Evolutionary conservation across 805 yeast species (phyloP).

Genomic region (Wickerhamomyces sydowiorum): DNA sequence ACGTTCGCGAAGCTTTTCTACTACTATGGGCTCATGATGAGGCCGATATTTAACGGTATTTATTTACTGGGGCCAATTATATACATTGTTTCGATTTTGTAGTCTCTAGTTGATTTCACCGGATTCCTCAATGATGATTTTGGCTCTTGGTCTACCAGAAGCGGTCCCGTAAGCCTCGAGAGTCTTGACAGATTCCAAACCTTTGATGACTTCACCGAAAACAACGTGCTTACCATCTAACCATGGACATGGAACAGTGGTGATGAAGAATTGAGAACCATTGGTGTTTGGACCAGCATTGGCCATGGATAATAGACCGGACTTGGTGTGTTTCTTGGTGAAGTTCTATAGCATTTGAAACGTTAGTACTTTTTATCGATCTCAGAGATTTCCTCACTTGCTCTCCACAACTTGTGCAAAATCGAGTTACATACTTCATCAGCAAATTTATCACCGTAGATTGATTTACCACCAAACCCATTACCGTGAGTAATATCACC

Average conservation of each 20-base stretch:
- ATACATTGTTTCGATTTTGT: not conserved
- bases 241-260: slow-evolving; percentile 76
- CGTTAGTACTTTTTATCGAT: not conserved
- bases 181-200: slow-evolving; percentile 53
- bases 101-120: slow-evolving; percentile 36
- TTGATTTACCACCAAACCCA: slow-evolving; percentile 92
- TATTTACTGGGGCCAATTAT: too few species aligned
- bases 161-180: slow-evolving; percentile 61
- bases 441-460: slow-evolving; percentile 64
- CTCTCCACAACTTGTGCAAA: too few species aligned
- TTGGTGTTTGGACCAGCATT: slow-evolving; percentile 91
- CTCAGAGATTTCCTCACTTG: too few species aligned
- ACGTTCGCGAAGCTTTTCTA: not conserved
- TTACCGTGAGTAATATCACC: slow-evolving; percentile 83
- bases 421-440: slow-evolving; percentile 22
- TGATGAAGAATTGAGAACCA: slow-evolving; percentile 87
- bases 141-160: slow-evolving; percentile 61
- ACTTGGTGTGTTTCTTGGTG: slow-evolving; percentile 63
- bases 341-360: slow-evolving; percentile 48
- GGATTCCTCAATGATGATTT: slow-evolving; percentile 55
- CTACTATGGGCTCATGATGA: not conserved
- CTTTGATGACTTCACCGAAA: slow-evolving; percentile 69
- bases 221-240: slow-evolving; percentile 77
- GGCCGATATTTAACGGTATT: not conserved
- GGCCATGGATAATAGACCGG: slow-evolving; percentile 88